phyloP scores from a whole-genome alignment of 1,284 basidiomycete genomes.

The Ustilago esculenta region DNA sequence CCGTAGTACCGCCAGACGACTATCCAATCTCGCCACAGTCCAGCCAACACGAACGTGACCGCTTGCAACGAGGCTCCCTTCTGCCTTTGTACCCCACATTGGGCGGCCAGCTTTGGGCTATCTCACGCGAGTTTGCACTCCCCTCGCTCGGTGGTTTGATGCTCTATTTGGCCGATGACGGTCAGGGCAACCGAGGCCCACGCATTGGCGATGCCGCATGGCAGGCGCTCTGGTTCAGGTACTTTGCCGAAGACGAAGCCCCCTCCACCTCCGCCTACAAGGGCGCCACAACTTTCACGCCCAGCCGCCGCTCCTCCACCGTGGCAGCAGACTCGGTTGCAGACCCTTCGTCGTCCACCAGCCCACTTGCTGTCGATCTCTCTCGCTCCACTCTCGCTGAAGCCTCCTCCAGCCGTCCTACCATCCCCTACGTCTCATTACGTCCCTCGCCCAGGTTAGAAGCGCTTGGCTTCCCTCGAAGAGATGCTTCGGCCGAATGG shows the following conservation, averaged over 20 bases:
- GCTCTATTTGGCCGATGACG: constrained; percentile 61
- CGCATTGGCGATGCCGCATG: constrained; percentile 61
- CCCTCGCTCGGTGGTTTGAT: constrained; percentile 63
- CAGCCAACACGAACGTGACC: constrained; percentile 20
- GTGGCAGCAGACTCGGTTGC: constrained; percentile 8
- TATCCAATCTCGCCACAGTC: constrained; percentile 22
- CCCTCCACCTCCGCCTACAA: constrained; percentile 17
- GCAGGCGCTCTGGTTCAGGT: constrained; percentile 60
- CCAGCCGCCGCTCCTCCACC: constrained; percentile 19
- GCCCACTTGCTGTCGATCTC: constrained; percentile 11
- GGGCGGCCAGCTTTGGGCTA: constrained; percentile 64
- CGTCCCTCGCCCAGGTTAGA: constrained; percentile 33
- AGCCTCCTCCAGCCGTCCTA: constrained; percentile 15
- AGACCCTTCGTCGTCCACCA: constrained; percentile 4
- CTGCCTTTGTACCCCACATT: constrained; percentile 63
- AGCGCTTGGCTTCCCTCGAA: constrained; percentile 11
- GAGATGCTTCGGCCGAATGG: constrained; percentile 22
- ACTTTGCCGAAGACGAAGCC: constrained; percentile 50
- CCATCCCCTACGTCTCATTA: constrained; percentile 16
- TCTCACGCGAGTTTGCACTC: constrained; percentile 62
- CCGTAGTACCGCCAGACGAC: constrained; percentile 50
- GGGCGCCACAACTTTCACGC: constrained; percentile 2
- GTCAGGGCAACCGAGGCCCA: constrained; percentile 59
- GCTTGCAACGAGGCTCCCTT: constrained; percentile 55
- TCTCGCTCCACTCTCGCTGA: constrained; percentile 27